Conservation (phyloP, 2,329 filamentous ascomycete genomes). For the Verticillium isaacii region DNA sequence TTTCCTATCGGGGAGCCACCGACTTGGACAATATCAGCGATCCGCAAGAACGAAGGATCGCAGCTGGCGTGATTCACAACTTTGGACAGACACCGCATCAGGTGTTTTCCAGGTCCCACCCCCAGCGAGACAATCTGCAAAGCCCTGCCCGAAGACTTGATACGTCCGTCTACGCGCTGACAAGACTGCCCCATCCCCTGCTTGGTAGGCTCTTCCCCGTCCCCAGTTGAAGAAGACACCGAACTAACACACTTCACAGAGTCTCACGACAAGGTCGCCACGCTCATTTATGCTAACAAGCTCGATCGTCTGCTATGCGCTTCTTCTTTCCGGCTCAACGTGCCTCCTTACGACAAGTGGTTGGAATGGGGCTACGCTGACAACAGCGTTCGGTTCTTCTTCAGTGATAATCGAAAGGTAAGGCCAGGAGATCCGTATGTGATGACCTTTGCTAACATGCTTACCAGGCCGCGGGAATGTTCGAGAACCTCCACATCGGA, state of each 20-base stretch:
- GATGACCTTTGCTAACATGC: constrained; percentile 18
- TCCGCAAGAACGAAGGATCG: constrained; percentile 78
- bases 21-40: constrained; percentile 90
- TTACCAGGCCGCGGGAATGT: constrained; percentile 66
- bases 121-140: constrained; percentile 64
- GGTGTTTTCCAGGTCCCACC: constrained; percentile 80
- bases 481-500: constrained; percentile 89
- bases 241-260: constrained; percentile 27
- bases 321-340: constrained; percentile 78
- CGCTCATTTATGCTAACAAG: constrained; percentile 72
- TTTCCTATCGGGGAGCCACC: constrained; percentile 91
- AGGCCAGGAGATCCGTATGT: constrained; percentile 7
- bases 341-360: constrained; percentile 88
- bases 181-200: constrained; percentile 72
- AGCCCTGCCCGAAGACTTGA: constrained; percentile 69
- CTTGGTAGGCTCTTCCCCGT: constrained; percentile 43
- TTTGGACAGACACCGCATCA: constrained; percentile 98
- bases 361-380: constrained; percentile 96
- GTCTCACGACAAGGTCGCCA: constrained; percentile 74
- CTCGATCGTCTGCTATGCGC: constrained; percentile 80
- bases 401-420: constrained; percentile 74
- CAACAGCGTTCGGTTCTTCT: constrained; percentile 86
- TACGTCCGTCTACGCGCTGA: constrained; percentile 69
- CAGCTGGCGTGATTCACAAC: constrained; percentile 95
- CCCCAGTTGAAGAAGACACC: too few relatives aligned